Base-by-base conservation (phyloP, 129 eudicot species). In the Artemisia argyi region DNA sequence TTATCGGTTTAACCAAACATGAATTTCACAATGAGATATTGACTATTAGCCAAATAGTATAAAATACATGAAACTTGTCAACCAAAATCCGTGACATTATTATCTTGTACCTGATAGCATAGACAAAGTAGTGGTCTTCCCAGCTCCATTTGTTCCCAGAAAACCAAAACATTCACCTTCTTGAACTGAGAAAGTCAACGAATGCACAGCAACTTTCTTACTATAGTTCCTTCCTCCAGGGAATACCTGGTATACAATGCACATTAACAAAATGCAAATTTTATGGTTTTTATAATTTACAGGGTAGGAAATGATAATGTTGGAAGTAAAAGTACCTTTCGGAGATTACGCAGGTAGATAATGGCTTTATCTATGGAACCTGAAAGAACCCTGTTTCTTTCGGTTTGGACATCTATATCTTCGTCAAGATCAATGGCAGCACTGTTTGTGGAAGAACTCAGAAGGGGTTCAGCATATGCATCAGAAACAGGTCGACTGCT, bases 81-180 rank as follows among this genome's bases (percentile, higher is more conserved):
- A 65, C 66, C 50, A 55, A 55, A 66, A 75, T 54, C n/a, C 9
- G 7, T 55, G 73, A 26, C 47, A 55, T 55, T 64, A 26, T 9
- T 58, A 55, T 44, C 73, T 15, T 35, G 70, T 85, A 92, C 98
- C 98, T 68, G 91, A 87, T 78, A 94, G 84, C 98, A 94, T 94
- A 65, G 98, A 94, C 73, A 94, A 69, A 60, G 98, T 90, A 35
- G 98, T 90, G 54, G 98, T 94, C 78, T 94, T 94, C 71, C 98
- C 98, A 57, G 98, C 98, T 73, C 98, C 98, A 84, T 94, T 94
- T 13, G 97, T 90, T 82, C 98, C 98, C 58, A 94, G 85, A 79
- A 94, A 94, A 46, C 98, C 98, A 83, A 94, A 94, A 66, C 98
- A 94, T 78, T 94, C 98, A 55, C 98, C 98, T 90, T 94, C 98